A percentile compares a stretch with the other conserved stretches of the same genome.
These are phyloP conservation scores for Mycena sanguinolenta DNA, from an alignment of 768 basidiomycete species.

Conservation along the genomic window DNA sequence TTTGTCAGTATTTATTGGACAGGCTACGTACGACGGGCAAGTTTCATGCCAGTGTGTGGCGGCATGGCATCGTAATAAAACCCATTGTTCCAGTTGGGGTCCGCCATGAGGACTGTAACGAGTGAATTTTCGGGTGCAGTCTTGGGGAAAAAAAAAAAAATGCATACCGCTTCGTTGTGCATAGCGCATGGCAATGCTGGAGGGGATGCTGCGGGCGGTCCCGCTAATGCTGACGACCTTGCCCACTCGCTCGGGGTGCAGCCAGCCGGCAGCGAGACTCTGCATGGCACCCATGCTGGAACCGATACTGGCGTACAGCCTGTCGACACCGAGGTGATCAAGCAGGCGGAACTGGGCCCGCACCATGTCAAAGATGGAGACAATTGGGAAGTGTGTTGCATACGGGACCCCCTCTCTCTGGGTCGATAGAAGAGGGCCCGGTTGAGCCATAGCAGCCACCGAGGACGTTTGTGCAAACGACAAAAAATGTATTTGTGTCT, in stretches of 20 bases:
- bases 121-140: slow-evolving; percentile 7
- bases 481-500: slow-evolving; percentile 92
- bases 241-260: slow-evolving; percentile 88
- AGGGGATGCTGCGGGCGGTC: slow-evolving; percentile 91
- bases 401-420: slow-evolving; percentile 77
- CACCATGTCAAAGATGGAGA: slow-evolving; percentile 98
- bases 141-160: not conserved
- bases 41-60: slow-evolving; percentile 98
- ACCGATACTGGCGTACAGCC: slow-evolving; percentile 93
- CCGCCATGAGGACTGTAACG: slow-evolving; percentile 94
- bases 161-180: slow-evolving; percentile 94
- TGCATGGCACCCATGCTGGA: slow-evolving; percentile 99
- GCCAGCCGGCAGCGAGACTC: slow-evolving; percentile 94
- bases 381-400: slow-evolving; percentile 91
- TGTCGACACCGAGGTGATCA: slow-evolving; percentile 86
- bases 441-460: slow-evolving; percentile 99
- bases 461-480: slow-evolving; percentile 96
- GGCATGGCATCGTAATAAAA: slow-evolving; percentile 97
- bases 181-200: slow-evolving; percentile 94
- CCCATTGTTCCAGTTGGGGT: slow-evolving; percentile 99
- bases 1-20: not conserved
- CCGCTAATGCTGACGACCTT: slow-evolving; percentile 96
- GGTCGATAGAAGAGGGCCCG: slow-evolving; percentile 89
- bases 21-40: slow-evolving; percentile 86
- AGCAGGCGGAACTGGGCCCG: slow-evolving; percentile 90